Evolutionary conservation across 768 basidiomycete species (phyloP), one percentile per base, ranked within the genome.

Genomic region (Calocera cornea): DNA sequence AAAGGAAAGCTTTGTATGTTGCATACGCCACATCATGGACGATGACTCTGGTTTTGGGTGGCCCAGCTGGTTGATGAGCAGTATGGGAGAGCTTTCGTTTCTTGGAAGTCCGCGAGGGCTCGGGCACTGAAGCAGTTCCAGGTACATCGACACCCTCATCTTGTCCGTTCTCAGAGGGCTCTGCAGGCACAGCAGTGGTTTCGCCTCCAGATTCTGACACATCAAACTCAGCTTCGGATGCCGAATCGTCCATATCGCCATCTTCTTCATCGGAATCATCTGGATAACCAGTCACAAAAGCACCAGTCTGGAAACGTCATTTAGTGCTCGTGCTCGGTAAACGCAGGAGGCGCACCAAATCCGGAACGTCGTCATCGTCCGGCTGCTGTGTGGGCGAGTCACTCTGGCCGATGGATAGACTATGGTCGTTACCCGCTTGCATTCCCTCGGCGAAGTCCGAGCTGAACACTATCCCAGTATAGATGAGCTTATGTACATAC

Each of bases 1-100:
- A 92, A 14, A 94, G 78, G 31, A 87, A 79, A 0, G 86, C 85
- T 69, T 79, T 82, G 75, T 86, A 87, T 0, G 87, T 87, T 27
- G 81, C 74, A 75, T 85, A 86, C 19, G 87, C 81, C 0, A 83
- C 83, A 70, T 87, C 86, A 38, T 77, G 75, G 19, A 87, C 79
- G 36, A 84, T 74, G 22, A 87, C 82, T 34, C 77, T 79, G 64
- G 79, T 77, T 74, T 86, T 87, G 49, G 74, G 78, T 1, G 84
- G 84, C 8, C 85, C 83, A 1, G 71, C 64, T 10, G 64, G 31
- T 10, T 33, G 54, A 27, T 60, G 27, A 22, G 27, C 31, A 29
- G 54, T 16, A 33, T 33, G 54, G 5, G 54, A 12, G 27, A 33
- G 11, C 54, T 60, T 60, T 31, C 54, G 24, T 33, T 27, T 33